phyloP scores from a whole-genome alignment of 2,329 filamentous ascomycete genomes.

The Parafenestella ontariensis region DNA sequence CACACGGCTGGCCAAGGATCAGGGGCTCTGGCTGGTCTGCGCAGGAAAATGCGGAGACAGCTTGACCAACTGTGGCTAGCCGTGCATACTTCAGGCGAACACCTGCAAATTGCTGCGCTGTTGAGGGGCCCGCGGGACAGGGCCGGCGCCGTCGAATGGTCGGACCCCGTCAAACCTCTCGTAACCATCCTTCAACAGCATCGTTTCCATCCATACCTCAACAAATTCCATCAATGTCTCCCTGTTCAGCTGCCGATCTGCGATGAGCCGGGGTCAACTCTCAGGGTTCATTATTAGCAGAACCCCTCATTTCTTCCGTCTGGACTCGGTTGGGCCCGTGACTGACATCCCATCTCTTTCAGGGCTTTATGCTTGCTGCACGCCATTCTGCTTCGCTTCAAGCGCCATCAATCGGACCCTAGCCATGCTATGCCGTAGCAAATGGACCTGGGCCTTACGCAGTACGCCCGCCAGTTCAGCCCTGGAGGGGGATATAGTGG shows the following conservation, averaged over 20 bases:
- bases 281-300: slow-evolving; percentile 24
- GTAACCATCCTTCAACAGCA: slow-evolving; percentile 33
- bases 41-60: slow-evolving; percentile 51
- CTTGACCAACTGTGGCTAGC: slow-evolving; percentile 48
- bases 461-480: slow-evolving; percentile 22
- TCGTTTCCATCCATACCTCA: slow-evolving; percentile 28
- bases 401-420: slow-evolving; percentile 39
- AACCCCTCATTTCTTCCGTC: slow-evolving; percentile 37
- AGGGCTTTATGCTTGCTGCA: slow-evolving; percentile 42
- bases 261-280: slow-evolving; percentile 18
- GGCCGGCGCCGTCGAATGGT: slow-evolving; percentile 42
- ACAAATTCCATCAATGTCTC: slow-evolving; percentile 24
- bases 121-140: slow-evolving; percentile 42
- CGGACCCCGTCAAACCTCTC: slow-evolving; percentile 34
- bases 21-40: slow-evolving; percentile 50
- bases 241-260: slow-evolving; percentile 27
- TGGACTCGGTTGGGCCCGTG: slow-evolving; percentile 37
- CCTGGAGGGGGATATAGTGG: slow-evolving; percentile 27
- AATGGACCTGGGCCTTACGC: slow-evolving; percentile 20
- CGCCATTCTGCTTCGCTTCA: slow-evolving; percentile 47
- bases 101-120: slow-evolving; percentile 47
- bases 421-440: slow-evolving; percentile 30
- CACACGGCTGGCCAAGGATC: slow-evolving; percentile 48
- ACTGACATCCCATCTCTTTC: slow-evolving; percentile 27
- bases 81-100: slow-evolving; percentile 49